Base-by-base conservation (phyloP, 345 rosid species). In the Raphanus sativus region DNA sequence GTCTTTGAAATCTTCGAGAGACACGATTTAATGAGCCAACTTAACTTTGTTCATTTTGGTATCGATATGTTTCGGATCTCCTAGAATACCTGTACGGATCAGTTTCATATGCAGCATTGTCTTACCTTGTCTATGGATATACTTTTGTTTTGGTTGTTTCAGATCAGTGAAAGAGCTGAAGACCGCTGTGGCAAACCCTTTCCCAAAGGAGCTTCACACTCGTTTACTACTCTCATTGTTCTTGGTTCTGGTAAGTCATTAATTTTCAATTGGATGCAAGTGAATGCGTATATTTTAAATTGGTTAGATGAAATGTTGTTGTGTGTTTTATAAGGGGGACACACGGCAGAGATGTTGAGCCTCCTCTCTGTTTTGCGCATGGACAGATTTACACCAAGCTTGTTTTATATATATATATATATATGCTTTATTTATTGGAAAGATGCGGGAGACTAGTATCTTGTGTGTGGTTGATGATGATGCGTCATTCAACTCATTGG, bases 311-410 rank as follows among this genome's bases (percentile, higher is more conserved):
- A 32, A 45, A 28, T 60, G 17, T 24, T 26, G 0, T 1, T 76
- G 4, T 40, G 48, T 69, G 21, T 21, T 21, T 21, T 30, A 67
- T 55, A 38, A 92, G 98, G 97, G 13, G 99, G 98, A 16, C 99
- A 95, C 78, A 91, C 98, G 0, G 99, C 99, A 38, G 97, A 92
- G 90, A 95, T 95, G 96, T 82, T 92, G 78, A 87, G 89, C 76
- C 84, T 95, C 33, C 83, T 91, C 79, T 86, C 88, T 64, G 86
- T 81, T 62, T 69, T 95, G 76, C 89, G 80, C 9, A 87, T 76
- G 81, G 89, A 85, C 36, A 80, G 89, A 73, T 89, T 84, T 73
- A 58, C 82, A 2, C 99, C 96, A 3, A 81, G 99, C 21, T 21
- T 21, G 77, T 91, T 78, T 82, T 92, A 92, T 75, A 78, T 95